Evolutionary conservation across 2,329 filamentous ascomycete genomes (phyloP).

Genomic region (Botryotinia calthae): DNA sequence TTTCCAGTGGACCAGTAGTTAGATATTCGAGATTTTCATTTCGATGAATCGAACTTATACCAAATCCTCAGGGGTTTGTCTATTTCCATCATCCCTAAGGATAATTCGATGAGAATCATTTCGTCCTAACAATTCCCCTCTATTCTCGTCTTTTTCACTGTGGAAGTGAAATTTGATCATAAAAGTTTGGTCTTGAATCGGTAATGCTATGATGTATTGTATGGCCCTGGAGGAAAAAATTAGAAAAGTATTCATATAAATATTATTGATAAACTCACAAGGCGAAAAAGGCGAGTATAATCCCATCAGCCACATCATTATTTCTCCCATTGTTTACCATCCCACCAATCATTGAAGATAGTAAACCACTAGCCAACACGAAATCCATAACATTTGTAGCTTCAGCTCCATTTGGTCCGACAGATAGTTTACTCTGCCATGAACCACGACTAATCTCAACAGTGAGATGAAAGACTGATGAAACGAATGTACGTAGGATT

Average conservation of each 20-base stretch:
- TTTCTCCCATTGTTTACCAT: not conserved
- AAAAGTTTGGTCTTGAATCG: conserved; percentile 1
- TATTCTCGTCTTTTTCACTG: not conserved
- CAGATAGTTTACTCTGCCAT: not conserved
- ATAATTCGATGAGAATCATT: not conserved
- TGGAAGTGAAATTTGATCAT: not conserved
- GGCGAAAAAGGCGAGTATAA: not conserved
- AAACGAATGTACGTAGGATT: not conserved
- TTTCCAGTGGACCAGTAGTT: not conserved
- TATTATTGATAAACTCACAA: not conserved
- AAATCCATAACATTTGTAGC: not conserved
- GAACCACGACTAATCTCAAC: conserved; percentile 1
- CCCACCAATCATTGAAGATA: not conserved
- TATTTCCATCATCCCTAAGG: not conserved
- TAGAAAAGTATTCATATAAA: not conserved
- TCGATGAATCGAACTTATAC: not conserved
- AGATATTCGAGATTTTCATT: not conserved
- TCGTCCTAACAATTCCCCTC: not conserved
- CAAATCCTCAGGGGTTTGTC: not conserved
- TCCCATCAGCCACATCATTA: not conserved
- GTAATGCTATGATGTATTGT: conserved; percentile 14
- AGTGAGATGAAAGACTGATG: not conserved
- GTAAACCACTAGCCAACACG: not conserved
- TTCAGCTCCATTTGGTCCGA: not conserved
- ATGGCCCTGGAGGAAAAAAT: not conserved